Base-by-base conservation (phyloP, 495 filamentous ascomycete species). In the Penicillium silybi region DNA sequence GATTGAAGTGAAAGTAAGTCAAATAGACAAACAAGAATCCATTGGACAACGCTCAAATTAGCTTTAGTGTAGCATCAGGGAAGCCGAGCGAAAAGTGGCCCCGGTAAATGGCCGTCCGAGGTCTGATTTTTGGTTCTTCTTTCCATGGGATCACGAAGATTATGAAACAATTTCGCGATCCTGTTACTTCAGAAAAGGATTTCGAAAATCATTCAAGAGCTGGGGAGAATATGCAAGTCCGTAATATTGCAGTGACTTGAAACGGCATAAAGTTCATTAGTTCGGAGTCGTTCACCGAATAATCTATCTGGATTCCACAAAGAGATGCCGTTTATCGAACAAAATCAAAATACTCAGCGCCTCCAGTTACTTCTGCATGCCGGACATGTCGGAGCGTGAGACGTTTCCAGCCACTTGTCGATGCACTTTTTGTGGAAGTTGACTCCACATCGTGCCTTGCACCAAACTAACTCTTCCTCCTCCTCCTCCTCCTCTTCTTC, bases 401-500 rank as follows among this genome's bases (percentile, higher is more conserved):
- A 10, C 66, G 56, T 8, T 75, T 75, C 32, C 9, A 60, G 42
- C 87, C 86, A 89, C 63, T 77, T 77, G 54, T 83, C 69, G 56
- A 90, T 87, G 53, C 86, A 89, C 1, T 61, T 59, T 52, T 70
- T 74, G 62, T 90, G 86, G 18, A 88, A 78, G 57, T 89, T 90
- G 61, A 86, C 79, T 2, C 86, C 86, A 61, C 86, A 90, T 4
- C 78, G 76, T 4, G 79, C 80, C 52, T 79, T 81, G 65, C 87
- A 90, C 70, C 81, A 89, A 1, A 85, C 78, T 23, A 85, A 66
- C 5, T 22, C 19, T 4, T 68, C 62, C 44, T 84, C 78, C n/a
- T 42, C 32, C 16, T 52, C n/a, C 10, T 46, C 10, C n/a, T 32
- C 34, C 3, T 35, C 10, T 3, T 41, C 40, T 38, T 56, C 35